phyloP scores from a whole-genome alignment of 805 yeast genomes.

The Monosporozyma siamensis region DNA sequence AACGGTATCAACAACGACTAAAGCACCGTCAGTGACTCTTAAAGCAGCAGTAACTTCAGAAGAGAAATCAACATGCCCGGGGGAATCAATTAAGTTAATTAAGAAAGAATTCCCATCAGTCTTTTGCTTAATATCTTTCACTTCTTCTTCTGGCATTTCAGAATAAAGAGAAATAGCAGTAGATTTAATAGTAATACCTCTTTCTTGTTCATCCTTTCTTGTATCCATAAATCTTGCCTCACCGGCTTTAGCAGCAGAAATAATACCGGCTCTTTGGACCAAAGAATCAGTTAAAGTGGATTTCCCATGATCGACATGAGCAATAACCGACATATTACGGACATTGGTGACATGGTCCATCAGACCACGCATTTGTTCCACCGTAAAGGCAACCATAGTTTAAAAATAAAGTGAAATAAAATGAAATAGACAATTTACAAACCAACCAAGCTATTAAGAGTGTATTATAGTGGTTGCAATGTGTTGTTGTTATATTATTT shows the following conservation, averaged over 20 bases:
- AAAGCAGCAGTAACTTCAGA: constrained; percentile 99
- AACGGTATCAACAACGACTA: constrained; percentile 97
- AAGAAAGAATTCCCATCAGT: constrained; percentile 89
- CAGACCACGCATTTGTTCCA: constrained; percentile 91
- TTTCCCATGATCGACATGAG: constrained; percentile 99
- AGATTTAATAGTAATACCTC: constrained; percentile 96
- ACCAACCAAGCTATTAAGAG: no score
- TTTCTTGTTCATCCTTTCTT: constrained; percentile 50
- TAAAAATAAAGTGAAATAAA: no score
- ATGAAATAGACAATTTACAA: no score
- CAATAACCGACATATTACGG: constrained; percentile 99
- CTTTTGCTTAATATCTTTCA: constrained; percentile 78
- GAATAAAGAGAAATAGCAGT: constrained; percentile 96
- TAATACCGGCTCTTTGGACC: constrained; percentile 98
- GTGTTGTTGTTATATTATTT: no score
- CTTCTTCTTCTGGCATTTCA: constrained; percentile 69
- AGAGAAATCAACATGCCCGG: constrained; percentile 99
- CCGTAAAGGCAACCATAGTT: constrained; percentile 42
- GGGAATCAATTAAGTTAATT: constrained; percentile 97
- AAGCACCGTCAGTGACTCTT: constrained; percentile 99
- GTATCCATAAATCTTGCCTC: constrained; percentile 99
- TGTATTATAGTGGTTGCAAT: no score
- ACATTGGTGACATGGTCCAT: constrained; percentile 99
- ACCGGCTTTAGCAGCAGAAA: constrained; percentile 99
- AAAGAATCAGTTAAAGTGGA: constrained; percentile 98